Percentiles rank a stretch among this genome's conserved stretches.
Conservation (phyloP, 192 early-diverging fungal species). For the Rhizophagus prolifer region DNA sequence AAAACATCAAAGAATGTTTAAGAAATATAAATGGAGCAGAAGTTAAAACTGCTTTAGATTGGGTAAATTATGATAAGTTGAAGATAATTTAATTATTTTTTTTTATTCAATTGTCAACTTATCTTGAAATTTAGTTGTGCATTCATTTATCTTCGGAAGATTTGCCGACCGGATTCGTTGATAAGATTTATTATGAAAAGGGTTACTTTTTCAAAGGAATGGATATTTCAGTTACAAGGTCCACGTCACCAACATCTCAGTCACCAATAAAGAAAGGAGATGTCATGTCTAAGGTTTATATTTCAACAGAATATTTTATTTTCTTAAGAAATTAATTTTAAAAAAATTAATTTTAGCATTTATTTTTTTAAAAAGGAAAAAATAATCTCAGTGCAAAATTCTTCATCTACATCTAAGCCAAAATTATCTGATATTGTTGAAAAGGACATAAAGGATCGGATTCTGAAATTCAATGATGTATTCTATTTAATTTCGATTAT, state of each 20-base stretch:
- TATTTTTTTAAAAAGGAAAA: neutral
- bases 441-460: slow-evolving; percentile 29
- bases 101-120: neutral
- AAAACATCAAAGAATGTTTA: slow-evolving; percentile 47
- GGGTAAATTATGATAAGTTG: slow-evolving; percentile 40
- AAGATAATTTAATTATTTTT: neutral
- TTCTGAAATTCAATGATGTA: slow-evolving; percentile 34
- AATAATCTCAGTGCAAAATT: neutral
- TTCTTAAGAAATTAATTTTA: neutral
- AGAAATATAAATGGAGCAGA: slow-evolving; percentile 36
- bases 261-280: slow-evolving; percentile 35
- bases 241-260: slow-evolving; percentile 1
- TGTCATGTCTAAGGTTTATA: neutral
- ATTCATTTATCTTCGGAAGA: slow-evolving; percentile 41
- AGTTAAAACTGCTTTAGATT: slow-evolving; percentile 49
- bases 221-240: slow-evolving; percentile 2
- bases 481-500: neutral
- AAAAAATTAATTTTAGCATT: too few species aligned
- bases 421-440: neutral
- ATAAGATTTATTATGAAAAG: slow-evolving; percentile 50
- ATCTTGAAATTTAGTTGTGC: slow-evolving; percentile 27
- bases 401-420: too few species aligned
- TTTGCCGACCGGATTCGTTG: slow-evolving; percentile 47
- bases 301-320: neutral
- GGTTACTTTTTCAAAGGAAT: slow-evolving; percentile 35